Conservation (phyloP, 2,329 filamentous ascomycete genomes). For the Penicillium sp. region DNA sequence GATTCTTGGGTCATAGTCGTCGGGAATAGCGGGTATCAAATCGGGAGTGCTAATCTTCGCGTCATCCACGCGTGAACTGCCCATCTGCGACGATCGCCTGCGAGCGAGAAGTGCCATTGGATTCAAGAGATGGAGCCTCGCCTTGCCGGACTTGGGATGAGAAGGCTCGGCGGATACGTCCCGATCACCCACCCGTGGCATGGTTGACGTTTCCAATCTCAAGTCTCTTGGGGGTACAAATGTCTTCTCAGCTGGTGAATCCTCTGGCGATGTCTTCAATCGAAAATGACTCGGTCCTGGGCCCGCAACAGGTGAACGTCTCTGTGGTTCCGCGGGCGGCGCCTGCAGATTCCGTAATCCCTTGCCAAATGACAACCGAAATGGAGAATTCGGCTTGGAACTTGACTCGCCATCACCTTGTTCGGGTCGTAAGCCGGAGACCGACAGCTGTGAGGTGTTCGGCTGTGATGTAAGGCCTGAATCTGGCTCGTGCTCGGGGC, state of each 20-base stretch:
- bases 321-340: conserved; percentile 29
- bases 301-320: conserved; percentile 31
- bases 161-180: conserved; percentile 31
- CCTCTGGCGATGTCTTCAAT: conserved; percentile 34
- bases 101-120: conserved; percentile 63
- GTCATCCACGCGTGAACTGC: conserved; percentile 53
- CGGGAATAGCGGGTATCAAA: conserved; percentile 55
- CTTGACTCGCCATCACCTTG: conserved; percentile 30
- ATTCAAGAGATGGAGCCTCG: conserved; percentile 59
- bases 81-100: conserved; percentile 56
- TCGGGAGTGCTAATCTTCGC: conserved; percentile 53
- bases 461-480: conserved; percentile 25
- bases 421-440: conserved; percentile 24
- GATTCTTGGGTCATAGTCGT: conserved; percentile 65
- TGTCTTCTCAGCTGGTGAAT: conserved; percentile 27
- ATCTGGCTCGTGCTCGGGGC: conserved; percentile 30
- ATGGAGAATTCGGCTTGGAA: conserved; percentile 39
- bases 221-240: conserved; percentile 28
- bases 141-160: conserved; percentile 47
- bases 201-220: conserved; percentile 24
- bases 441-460: conserved; percentile 32
- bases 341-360: conserved; percentile 27
- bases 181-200: conserved; percentile 31
- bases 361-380: conserved; percentile 40
- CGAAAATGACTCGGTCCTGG: conserved; percentile 30